Conservation (phyloP, 176 grass and related monocot species). For the Musa itinerans region DNA sequence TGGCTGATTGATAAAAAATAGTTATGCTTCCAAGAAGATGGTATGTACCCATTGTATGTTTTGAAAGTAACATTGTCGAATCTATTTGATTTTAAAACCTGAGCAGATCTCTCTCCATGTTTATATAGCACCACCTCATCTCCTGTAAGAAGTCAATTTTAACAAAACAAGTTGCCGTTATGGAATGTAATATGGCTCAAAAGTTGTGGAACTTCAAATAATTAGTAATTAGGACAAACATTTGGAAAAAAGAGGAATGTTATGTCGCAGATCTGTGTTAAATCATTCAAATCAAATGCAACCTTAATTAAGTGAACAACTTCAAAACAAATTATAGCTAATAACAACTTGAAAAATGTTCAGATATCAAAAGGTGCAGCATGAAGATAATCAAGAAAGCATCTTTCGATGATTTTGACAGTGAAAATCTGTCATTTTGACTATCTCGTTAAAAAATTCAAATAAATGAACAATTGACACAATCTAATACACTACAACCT, state of each 20-base stretch:
- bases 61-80: conserved; percentile 77
- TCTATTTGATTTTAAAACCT: conserved; percentile 55
- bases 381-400: neutral
- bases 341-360: neutral
- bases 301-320: neutral
- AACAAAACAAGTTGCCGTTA: neutral
- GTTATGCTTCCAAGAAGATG: neutral
- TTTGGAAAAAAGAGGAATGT: neutral
- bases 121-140: conserved; percentile 93
- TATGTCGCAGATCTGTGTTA: neutral
- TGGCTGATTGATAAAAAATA: neutral
- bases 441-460: too few species aligned
- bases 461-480: too few species aligned
- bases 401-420: neutral
- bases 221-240: neutral
- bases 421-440: too few species aligned
- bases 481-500: too few species aligned
- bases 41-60: conserved; percentile 60
- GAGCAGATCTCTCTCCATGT: conserved; percentile 86
- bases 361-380: neutral
- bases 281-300: neutral
- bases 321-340: neutral
- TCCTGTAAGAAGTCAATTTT: conserved; percentile 30
- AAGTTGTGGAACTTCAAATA: neutral
- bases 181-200: neutral